These are phyloP conservation scores for Thuidium tamariscinum DNA, from an alignment of 225 moss, liverwort and hornwort genomes.

Conservation along the genomic window DNA sequence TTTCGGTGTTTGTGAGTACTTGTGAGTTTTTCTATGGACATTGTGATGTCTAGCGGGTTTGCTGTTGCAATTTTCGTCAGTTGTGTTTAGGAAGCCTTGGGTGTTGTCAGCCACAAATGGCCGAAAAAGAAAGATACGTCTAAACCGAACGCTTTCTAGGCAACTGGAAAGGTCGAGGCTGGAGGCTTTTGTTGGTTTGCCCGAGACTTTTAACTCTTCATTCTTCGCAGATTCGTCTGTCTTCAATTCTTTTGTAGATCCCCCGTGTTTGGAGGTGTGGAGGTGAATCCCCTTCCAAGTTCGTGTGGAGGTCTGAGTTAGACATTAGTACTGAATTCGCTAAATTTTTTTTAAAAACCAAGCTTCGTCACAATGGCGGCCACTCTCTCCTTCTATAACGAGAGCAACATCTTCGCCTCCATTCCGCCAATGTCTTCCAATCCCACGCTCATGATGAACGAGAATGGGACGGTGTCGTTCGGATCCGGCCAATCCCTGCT, in stretches of 20 bases:
- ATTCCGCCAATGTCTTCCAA: background rate
- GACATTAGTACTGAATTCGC: background rate
- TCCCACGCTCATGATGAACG: constrained; percentile 2
- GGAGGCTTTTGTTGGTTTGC: background rate
- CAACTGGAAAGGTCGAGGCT: background rate
- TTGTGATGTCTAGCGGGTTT: background rate
- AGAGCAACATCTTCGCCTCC: background rate
- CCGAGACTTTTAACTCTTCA: background rate
- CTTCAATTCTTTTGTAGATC: constrained; percentile 10
- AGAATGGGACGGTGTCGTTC: constrained; percentile 7
- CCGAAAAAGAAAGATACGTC: constrained; percentile 29
- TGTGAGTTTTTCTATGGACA: background rate
- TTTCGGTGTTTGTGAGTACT: background rate
- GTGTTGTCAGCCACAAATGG: constrained; percentile 12
- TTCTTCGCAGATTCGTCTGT: constrained; percentile 3
- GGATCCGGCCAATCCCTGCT: constrained; percentile 8
- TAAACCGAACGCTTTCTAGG: constrained; percentile 2
- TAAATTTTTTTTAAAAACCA: background rate
- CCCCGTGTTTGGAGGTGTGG: constrained; percentile 16
- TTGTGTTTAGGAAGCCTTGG: background rate
- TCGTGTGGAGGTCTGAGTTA: constrained; percentile 9
- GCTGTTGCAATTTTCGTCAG: background rate
- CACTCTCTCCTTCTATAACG: constrained; percentile 9
- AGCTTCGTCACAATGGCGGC: background rate
- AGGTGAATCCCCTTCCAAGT: background rate